These are phyloP conservation scores for Globisporangium irregulare DNA, from an alignment of 352 stramenopile genomes.

Conservation along the genomic window DNA sequence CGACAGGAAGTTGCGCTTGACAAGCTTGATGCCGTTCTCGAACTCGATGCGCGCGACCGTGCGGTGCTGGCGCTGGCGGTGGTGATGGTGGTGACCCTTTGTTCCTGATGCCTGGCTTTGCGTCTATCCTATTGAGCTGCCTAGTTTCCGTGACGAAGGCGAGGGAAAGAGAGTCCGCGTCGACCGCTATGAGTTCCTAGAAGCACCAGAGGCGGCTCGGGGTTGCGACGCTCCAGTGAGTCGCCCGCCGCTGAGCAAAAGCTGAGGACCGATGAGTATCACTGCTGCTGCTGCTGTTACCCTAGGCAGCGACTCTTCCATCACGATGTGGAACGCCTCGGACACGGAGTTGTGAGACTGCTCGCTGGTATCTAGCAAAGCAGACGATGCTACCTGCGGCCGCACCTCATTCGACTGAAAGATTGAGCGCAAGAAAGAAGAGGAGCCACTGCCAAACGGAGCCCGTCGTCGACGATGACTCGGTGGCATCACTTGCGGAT, in stretches of 20 bases:
- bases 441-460: not conserved
- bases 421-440: constrained; percentile 3
- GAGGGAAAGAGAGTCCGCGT: not conserved
- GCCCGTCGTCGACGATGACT: not conserved
- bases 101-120: not conserved
- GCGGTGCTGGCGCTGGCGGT: not conserved
- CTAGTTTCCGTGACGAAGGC: not conserved
- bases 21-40: constrained; percentile 26
- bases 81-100: not conserved
- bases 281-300: not conserved
- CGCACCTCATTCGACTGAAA: not conserved
- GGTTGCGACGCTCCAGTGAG: not conserved
- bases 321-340: not conserved
- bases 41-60: constrained; percentile 21
- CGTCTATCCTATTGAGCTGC: not conserved
- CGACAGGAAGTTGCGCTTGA: constrained; percentile 30
- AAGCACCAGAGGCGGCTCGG: not conserved
- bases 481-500: not conserved
- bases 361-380: constrained; percentile 10
- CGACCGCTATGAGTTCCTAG: not conserved
- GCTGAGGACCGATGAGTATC: not conserved
- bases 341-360: constrained; percentile 8
- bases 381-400: not conserved
- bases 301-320: not conserved
- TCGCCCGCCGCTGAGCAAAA: not conserved